These are phyloP conservation scores for Epichloe coenophiala DNA, from an alignment of 2,329 filamentous ascomycete genomes.

Conservation along the genomic window DNA sequence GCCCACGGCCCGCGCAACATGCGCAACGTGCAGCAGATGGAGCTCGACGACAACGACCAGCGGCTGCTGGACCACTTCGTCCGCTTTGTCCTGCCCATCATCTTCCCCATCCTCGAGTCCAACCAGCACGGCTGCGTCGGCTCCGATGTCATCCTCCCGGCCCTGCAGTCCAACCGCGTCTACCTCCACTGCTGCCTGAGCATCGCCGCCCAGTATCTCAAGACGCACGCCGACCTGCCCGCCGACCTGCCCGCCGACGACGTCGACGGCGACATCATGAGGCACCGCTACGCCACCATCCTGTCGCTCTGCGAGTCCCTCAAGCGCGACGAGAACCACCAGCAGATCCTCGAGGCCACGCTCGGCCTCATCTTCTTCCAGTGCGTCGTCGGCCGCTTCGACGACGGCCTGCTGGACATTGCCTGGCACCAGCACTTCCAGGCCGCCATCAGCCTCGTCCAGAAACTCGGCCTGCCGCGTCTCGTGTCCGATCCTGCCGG, in stretches of 20 bases:
- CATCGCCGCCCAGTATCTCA: slow-evolving; percentile 84
- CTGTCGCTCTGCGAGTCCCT: slow-evolving; percentile 74
- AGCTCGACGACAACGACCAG: slow-evolving; percentile 79
- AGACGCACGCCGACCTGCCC: slow-evolving; percentile 50
- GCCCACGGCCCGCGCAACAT: slow-evolving; percentile 50
- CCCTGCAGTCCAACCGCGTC: slow-evolving; percentile 79
- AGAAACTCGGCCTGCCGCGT: slow-evolving; percentile 67
- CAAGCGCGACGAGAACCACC: slow-evolving; percentile 66
- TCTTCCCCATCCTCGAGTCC: slow-evolving; percentile 85
- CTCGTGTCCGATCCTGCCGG: slow-evolving; percentile 49
- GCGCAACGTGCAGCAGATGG: slow-evolving; percentile 39
- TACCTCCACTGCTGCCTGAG: slow-evolving; percentile 95
- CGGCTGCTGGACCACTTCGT: slow-evolving; percentile 84
- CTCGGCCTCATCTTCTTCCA: slow-evolving; percentile 95
- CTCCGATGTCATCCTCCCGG: slow-evolving; percentile 72
- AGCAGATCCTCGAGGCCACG: slow-evolving; percentile 81
- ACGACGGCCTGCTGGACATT: slow-evolving; percentile 79
- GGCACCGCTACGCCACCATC: slow-evolving; percentile 80
- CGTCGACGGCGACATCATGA: slow-evolving; percentile 81
- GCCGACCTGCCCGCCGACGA: slow-evolving; percentile 52
- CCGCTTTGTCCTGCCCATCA: slow-evolving; percentile 69
- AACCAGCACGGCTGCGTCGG: slow-evolving; percentile 76
- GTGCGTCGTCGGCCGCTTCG: slow-evolving; percentile 74
- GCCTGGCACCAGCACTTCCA: slow-evolving; percentile 97
- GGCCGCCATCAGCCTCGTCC: slow-evolving; percentile 71